Evolutionary conservation across 2,329 filamentous ascomycete species (phyloP).

Genomic region (Fusarium begoniae): DNA sequence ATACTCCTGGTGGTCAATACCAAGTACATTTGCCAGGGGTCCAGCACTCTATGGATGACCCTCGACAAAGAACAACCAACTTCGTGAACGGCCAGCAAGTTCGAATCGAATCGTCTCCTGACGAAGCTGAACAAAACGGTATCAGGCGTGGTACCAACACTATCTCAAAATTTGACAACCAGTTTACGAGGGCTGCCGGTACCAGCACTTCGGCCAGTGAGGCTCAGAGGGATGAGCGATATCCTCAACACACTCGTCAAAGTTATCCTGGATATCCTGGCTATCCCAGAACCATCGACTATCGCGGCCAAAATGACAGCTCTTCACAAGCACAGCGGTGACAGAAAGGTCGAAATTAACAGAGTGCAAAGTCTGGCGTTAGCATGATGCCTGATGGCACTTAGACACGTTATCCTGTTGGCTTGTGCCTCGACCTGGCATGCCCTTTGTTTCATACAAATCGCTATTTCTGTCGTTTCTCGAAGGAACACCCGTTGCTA

Average conservation of each 20-base stretch:
- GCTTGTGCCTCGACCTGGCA: not conserved
- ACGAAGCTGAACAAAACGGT: not conserved
- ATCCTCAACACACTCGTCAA: not conserved
- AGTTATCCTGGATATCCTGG: not conserved
- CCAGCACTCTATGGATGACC: not conserved
- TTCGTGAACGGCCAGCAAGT: slow-evolving; percentile 2
- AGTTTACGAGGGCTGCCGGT: not conserved
- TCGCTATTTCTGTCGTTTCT: not conserved
- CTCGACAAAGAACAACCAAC: not conserved
- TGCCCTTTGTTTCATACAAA: not conserved
- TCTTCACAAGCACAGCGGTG: not conserved
- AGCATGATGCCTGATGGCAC: not conserved
- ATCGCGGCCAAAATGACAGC: not conserved
- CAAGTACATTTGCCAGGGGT: slow-evolving; percentile 1
- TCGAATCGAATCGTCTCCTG: not conserved
- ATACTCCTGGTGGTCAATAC: not conserved
- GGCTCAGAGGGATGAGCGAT: not conserved
- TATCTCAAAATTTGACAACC: slow-evolving; percentile 6
- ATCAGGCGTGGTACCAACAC: not conserved
- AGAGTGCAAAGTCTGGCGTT: not conserved
- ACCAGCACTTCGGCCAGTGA: not conserved
- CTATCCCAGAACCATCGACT: not conserved
- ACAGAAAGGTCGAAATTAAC: not conserved
- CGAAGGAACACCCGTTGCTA: not conserved
- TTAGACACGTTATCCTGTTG: not conserved